phyloP scores from a whole-genome alignment of 2,329 filamentous ascomycete species.

The Penicillium palitans region DNA sequence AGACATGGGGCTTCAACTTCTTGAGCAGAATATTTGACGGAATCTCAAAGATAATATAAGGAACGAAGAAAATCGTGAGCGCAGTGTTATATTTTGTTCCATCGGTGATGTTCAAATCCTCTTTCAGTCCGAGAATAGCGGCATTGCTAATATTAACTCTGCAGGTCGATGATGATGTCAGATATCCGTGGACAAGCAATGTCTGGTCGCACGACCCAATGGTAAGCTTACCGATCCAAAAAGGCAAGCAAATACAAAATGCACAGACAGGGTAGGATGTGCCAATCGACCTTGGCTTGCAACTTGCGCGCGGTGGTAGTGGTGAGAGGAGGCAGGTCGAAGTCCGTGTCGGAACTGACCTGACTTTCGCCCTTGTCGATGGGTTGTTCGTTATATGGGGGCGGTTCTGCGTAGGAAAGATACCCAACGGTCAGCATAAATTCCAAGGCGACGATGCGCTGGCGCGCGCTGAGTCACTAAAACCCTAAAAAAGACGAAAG shows the following conservation, averaged over 20 bases:
- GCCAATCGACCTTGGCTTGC: slow-evolving; percentile 68
- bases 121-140: slow-evolving; percentile 62
- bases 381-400: slow-evolving; percentile 2
- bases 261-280: slow-evolving; percentile 70
- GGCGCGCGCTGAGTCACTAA: not conserved
- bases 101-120: slow-evolving; percentile 59
- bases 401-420: not conserved
- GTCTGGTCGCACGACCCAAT: not conserved
- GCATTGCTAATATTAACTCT: slow-evolving; percentile 81
- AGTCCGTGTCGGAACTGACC: slow-evolving; percentile 13
- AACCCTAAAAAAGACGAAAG: not conserved
- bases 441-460: not conserved
- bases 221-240: slow-evolving; percentile 51
- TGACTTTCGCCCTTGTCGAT: slow-evolving; percentile 27
- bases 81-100: slow-evolving; percentile 69
- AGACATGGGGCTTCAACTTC: slow-evolving; percentile 64
- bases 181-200: not conserved
- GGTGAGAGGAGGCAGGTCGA: slow-evolving; percentile 35
- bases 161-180: slow-evolving; percentile 9
- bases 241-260: slow-evolving; percentile 72
- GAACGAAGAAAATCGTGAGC: slow-evolving; percentile 78
- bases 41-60: slow-evolving; percentile 67
- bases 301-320: slow-evolving; percentile 59
- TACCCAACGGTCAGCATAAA: slow-evolving; percentile 13
- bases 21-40: slow-evolving; percentile 73